Conservation (phyloP, 768 basidiomycete species). For the Naematelia encephala region DNA sequence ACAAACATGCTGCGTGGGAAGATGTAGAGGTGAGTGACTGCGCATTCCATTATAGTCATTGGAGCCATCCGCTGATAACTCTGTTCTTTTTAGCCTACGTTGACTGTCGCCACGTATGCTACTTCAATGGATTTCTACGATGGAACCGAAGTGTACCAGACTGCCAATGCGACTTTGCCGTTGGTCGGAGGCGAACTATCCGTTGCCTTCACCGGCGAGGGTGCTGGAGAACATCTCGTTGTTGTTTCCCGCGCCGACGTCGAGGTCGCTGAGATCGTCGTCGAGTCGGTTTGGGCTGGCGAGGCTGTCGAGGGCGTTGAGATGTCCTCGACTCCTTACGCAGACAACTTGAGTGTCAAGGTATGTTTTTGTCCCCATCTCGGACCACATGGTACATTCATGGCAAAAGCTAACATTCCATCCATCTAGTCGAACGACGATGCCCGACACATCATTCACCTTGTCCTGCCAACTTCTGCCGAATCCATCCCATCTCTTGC, state of each 20-base stretch:
- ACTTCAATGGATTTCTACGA: not conserved
- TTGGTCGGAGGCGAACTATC: constrained; percentile 5
- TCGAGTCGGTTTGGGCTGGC: constrained; percentile 25
- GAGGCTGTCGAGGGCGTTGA: constrained; percentile 6
- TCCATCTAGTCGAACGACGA: constrained; percentile 2
- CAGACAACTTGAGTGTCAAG: constrained; percentile 11
- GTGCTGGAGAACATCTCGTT: constrained; percentile 18
- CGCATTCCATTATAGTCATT: too few relatives aligned
- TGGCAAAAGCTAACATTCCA: not conserved
- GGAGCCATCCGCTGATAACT: not conserved
- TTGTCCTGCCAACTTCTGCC: constrained; percentile 12
- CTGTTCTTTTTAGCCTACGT: not conserved
- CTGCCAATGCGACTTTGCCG: constrained; percentile 27
- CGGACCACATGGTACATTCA: not conserved
- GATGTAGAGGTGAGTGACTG: not conserved
- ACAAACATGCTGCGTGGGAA: not conserved
- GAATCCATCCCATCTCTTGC: constrained; percentile 12
- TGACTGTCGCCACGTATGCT: constrained; percentile 4
- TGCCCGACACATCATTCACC: constrained; percentile 16
- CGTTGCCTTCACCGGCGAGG: constrained; percentile 12
- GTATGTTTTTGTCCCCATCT: constrained; percentile 7
- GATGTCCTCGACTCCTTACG: constrained; percentile 7
- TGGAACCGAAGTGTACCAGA: constrained; percentile 1
- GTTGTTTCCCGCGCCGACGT: constrained; percentile 14
- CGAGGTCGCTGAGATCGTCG: constrained; percentile 8